A percentile compares a stretch with the other conserved stretches of the same genome.
These are phyloP conservation scores for Gelatoporia subvermispora DNA, from an alignment of 768 basidiomycete species.

Conservation along the genomic window DNA sequence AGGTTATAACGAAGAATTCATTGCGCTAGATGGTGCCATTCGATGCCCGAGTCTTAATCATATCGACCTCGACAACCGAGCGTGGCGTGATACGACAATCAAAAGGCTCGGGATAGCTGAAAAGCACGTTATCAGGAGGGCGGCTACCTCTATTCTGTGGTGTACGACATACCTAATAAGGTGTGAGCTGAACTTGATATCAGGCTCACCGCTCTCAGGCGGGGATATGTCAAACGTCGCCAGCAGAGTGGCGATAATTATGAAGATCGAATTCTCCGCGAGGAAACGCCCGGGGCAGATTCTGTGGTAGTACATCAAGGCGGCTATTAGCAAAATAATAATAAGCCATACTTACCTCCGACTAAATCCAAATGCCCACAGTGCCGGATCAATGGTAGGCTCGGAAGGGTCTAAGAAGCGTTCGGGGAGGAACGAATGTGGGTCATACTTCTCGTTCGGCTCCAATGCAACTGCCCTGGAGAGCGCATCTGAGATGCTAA, in stretches of 20 bases:
- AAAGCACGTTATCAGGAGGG: neutral
- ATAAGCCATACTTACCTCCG: slow-evolving; percentile 1
- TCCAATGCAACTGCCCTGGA: slow-evolving; percentile 12
- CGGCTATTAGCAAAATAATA: neutral
- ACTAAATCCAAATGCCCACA: slow-evolving; percentile 11
- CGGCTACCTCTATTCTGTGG: neutral
- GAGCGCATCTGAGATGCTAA: neutral
- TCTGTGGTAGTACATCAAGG: neutral
- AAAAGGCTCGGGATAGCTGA: slow-evolving; percentile 6
- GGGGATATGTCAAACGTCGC: slow-evolving; percentile 11
- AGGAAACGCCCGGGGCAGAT: slow-evolving; percentile 12
- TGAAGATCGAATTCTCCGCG: slow-evolving; percentile 12
- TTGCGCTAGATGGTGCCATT: neutral
- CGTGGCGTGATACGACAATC: slow-evolving; percentile 9
- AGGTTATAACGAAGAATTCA: no score
- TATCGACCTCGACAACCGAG: neutral
- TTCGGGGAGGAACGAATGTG: slow-evolving; percentile 14
- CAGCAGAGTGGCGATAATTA: slow-evolving; percentile 7
- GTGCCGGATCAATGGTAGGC: neutral
- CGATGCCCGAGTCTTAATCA: neutral
- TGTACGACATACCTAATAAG: slow-evolving; percentile 6
- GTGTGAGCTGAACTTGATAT: neutral
- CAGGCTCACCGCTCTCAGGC: neutral
- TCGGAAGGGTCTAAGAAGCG: slow-evolving; percentile 9
- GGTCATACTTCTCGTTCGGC: slow-evolving; percentile 6